phyloP scores from a whole-genome alignment of 2,329 filamentous ascomycete genomes.

The Didymella sp. region DNA sequence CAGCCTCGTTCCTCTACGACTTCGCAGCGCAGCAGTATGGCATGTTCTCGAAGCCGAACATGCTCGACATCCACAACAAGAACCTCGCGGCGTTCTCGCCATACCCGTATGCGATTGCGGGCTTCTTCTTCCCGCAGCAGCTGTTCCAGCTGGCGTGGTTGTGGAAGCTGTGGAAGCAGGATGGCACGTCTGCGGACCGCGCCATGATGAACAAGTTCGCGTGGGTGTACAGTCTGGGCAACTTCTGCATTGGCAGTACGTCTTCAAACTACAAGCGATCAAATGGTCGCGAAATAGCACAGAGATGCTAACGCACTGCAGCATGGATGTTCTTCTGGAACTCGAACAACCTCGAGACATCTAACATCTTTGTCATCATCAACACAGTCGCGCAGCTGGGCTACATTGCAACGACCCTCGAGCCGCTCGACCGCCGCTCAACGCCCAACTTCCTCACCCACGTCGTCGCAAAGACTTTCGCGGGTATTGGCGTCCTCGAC shows the following conservation, averaged over 20 bases:
- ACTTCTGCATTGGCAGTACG: slow-evolving; percentile 65
- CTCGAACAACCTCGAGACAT: slow-evolving; percentile 55
- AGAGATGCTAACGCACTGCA: slow-evolving; percentile 20
- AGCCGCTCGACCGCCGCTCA: slow-evolving; percentile 58
- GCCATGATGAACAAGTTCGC: slow-evolving; percentile 61
- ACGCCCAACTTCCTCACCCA: slow-evolving; percentile 64
- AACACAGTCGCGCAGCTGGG: slow-evolving; percentile 64
- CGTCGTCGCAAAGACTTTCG: slow-evolving; percentile 65
- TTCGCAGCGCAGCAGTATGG: slow-evolving; percentile 67
- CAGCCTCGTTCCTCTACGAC: slow-evolving; percentile 62
- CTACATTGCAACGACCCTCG: slow-evolving; percentile 60
- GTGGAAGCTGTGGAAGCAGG: slow-evolving; percentile 61
- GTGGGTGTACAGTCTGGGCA: slow-evolving; percentile 63
- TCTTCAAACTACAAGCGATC: slow-evolving; percentile 16
- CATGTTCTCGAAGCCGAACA: slow-evolving; percentile 63
- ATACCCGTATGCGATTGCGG: slow-evolving; percentile 65
- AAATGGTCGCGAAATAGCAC: too few species aligned
- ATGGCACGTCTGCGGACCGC: slow-evolving; percentile 54
- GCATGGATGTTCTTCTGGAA: slow-evolving; percentile 71
- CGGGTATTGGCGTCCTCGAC: slow-evolving; percentile 66
- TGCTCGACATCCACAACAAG: slow-evolving; percentile 65
- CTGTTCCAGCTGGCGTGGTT: slow-evolving; percentile 65
- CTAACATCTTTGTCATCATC: slow-evolving; percentile 63
- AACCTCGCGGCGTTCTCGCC: slow-evolving; percentile 67
- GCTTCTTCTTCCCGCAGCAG: slow-evolving; percentile 68